Evolutionary conservation across 345 rosid genomes (phyloP).

Genomic region (Angophora floribunda): DNA sequence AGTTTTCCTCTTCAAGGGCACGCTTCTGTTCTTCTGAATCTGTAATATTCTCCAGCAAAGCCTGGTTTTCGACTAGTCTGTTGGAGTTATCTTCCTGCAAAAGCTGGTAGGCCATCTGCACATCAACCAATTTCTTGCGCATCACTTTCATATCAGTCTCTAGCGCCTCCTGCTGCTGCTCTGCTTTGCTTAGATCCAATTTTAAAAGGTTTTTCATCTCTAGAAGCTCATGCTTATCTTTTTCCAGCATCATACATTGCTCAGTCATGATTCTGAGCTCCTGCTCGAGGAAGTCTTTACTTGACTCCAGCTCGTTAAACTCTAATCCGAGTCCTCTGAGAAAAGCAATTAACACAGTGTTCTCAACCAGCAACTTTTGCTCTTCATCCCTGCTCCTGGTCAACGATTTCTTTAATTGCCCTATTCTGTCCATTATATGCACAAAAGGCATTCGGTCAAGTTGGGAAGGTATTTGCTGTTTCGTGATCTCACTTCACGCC

Average conservation of each 20-base stretch:
- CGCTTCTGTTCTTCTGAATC: slow-evolving; percentile 34
- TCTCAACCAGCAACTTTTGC: slow-evolving; percentile 61
- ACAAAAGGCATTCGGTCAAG: slow-evolving; percentile 40
- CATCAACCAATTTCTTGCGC: slow-evolving; percentile 21
- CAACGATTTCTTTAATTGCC: slow-evolving; percentile 43
- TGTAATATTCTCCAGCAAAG: slow-evolving; percentile 29
- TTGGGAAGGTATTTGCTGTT: neutral
- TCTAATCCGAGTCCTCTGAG: slow-evolving; percentile 40
- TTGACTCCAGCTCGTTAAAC: slow-evolving; percentile 37
- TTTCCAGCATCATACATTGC: slow-evolving; percentile 26
- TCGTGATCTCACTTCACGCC: slow-evolving; percentile 10
- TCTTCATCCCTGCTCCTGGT: slow-evolving; percentile 44
- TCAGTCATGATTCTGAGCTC: slow-evolving; percentile 22
- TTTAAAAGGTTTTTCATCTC: slow-evolving; percentile 52
- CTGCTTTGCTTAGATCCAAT: slow-evolving; percentile 31
- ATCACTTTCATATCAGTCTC: slow-evolving; percentile 31
- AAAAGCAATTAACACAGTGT: slow-evolving; percentile 54
- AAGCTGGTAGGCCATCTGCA: slow-evolving; percentile 38
- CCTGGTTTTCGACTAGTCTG: slow-evolving; percentile 30
- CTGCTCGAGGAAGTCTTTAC: slow-evolving; percentile 29
- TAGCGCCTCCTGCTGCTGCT: slow-evolving; percentile 25
- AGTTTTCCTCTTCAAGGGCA: slow-evolving; percentile 53
- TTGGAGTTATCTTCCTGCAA: slow-evolving; percentile 43
- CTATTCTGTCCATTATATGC: slow-evolving; percentile 38
- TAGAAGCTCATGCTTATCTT: slow-evolving; percentile 41